Evolutionary conservation across 2,329 filamentous ascomycete species (phyloP).

Genomic region (Colletotrichum spaethianum): DNA sequence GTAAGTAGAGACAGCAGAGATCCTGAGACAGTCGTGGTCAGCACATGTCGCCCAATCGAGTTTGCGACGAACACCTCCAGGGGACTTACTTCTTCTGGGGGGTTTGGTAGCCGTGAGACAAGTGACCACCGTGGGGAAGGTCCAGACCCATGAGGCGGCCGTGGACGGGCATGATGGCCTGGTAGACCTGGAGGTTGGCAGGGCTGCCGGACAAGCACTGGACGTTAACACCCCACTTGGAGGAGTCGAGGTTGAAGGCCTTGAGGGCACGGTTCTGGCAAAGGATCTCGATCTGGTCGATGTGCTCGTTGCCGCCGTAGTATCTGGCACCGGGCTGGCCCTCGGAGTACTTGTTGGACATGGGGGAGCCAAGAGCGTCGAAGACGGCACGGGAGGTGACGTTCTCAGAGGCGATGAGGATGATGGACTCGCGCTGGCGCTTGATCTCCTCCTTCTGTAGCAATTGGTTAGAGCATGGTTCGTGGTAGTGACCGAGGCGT

Average conservation of each 20-base stretch:
- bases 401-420: slow-evolving; percentile 99
- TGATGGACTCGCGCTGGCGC: slow-evolving; percentile 98
- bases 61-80: too few relatives aligned
- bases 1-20: slow-evolving; percentile 98
- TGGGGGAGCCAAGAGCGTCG: slow-evolving; percentile 93
- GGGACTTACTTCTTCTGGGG: slow-evolving; percentile 84
- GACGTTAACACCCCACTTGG: slow-evolving; percentile 99
- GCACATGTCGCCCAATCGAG: not conserved
- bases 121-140: slow-evolving; percentile 92
- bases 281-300: slow-evolving; percentile 94
- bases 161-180: slow-evolving; percentile 95
- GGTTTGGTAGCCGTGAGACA: slow-evolving; percentile 98
- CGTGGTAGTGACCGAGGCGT: not conserved
- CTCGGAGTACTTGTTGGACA: slow-evolving; percentile 99
- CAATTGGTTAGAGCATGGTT: slow-evolving; percentile 28
- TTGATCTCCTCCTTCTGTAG: slow-evolving; percentile 89
- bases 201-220: slow-evolving; percentile 94
- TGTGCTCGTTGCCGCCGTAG: slow-evolving; percentile 99
- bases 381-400: slow-evolving; percentile 98
- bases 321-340: slow-evolving; percentile 98
- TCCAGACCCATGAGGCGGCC: slow-evolving; percentile 98
- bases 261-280: slow-evolving; percentile 95
- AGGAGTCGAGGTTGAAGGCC: slow-evolving; percentile 87
- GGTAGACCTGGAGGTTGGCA: slow-evolving; percentile 98
- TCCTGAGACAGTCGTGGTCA: slow-evolving; percentile 62